Evolutionary conservation across 345 rosid genomes (phyloP), one percentile per base, ranked within the genome.

Genomic region (Dovyalis caffra): DNA sequence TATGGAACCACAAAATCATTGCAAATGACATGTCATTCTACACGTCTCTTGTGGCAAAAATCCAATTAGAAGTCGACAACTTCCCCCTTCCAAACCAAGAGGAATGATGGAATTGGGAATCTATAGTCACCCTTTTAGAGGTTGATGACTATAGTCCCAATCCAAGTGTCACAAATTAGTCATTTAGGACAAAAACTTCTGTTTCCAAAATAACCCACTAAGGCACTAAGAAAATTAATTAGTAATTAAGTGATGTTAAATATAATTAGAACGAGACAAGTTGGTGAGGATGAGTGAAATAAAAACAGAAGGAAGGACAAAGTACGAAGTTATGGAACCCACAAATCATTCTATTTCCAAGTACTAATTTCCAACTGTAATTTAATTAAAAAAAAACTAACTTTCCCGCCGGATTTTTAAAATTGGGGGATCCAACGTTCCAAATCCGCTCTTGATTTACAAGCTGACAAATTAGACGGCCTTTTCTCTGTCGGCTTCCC

Each of bases 391-490:
- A 37, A 28, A 47, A 73, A 78, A 74, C 67, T 63, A 69, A 32
- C 34, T 29, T 31, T 68, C 43, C 69, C 60, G 81, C 81, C 81
- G 81, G 81, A 68, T 35, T 73, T 63, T 29, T 8, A 73, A 64
- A 78, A 69, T n/a, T 28, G 2, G 58, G 28, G 16, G 68, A 78
- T 78, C 77, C 70, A 74, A 69, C 74, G 78, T 37, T 69, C 47
- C 66, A 62, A 3, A 49, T 34, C 66, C 29, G n/a, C 37, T 68
- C 45, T 73, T 68, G 25, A 63, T 60, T 72, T 66, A 71, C 77
- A 73, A 82, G 31, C 64, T 26, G 85, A 68, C 90, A 85, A 86
- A 29, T 20, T 69, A 40, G 86, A 80, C 86, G 86, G 88, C 84
- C 88, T 77, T 76, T 62, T 29, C 34, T 79, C 76, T 77, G 90